A percentile compares a stretch with the other conserved stretches of the same genome.
phyloP scores from a whole-genome alignment of 345 rosid species.

The Capsella bursapastoris region DNA sequence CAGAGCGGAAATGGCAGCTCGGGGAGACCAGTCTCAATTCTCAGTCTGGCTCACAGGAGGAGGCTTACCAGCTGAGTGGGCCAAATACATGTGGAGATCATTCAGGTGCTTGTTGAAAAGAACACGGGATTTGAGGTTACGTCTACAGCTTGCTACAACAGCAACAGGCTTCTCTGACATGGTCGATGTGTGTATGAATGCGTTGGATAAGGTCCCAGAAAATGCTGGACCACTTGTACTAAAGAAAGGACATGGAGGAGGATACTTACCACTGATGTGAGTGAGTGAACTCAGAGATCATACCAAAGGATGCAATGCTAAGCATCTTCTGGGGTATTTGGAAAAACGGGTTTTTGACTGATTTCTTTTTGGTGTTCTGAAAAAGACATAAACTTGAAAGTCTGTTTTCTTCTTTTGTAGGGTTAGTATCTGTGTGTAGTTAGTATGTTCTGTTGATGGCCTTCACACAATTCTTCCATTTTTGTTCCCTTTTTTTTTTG shows the following conservation, averaged over 20 bases:
- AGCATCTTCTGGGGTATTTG: neutral
- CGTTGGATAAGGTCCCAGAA: conserved; percentile 81
- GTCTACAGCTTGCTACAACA: conserved; percentile 71
- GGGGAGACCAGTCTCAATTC: conserved; percentile 95
- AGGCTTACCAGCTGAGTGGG: conserved; percentile 95
- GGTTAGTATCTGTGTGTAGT: conserved; percentile 17
- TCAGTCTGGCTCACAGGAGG: conserved; percentile 96
- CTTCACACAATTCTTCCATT: conserved; percentile 24
- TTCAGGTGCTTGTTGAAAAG: conserved; percentile 87
- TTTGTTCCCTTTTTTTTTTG: neutral
- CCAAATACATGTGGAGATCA: conserved; percentile 85
- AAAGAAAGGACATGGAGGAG: conserved; percentile 94
- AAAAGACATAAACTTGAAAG: conserved; percentile 20
- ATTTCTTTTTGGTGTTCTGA: conserved; percentile 24
- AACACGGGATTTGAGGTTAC: conserved; percentile 78
- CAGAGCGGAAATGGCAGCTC: conserved; percentile 87
- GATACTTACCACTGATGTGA: conserved; percentile 94
- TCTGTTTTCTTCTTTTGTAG: conserved; percentile 6
- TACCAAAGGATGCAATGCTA: conserved; percentile 21
- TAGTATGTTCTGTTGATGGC: conserved; percentile 9
- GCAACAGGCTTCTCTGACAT: conserved; percentile 88
- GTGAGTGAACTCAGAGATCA: conserved; percentile 25
- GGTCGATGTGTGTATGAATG: conserved; percentile 58
- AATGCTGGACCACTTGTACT: conserved; percentile 75
- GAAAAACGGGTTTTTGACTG: conserved; percentile 6